A percentile compares a stretch with the other conserved stretches of the same genome.
Evolutionary conservation across 2,329 filamentous ascomycete species (phyloP).

Genomic region (Monosporascus ibericus): DNA sequence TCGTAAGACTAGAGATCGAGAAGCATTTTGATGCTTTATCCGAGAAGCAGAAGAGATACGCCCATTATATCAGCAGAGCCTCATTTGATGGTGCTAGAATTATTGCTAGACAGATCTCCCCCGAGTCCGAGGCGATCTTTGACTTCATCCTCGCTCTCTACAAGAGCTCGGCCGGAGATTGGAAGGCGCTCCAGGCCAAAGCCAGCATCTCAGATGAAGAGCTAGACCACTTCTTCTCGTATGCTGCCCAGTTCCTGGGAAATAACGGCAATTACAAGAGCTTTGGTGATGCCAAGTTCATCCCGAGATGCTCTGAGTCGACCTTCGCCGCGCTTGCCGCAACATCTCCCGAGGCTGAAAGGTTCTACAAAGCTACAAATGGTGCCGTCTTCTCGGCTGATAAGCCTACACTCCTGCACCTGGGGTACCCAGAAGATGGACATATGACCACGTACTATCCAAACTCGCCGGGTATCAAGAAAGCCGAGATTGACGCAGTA

Average conservation of each 20-base stretch:
- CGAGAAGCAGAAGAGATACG: slow-evolving; percentile 79
- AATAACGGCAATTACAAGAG: slow-evolving; percentile 84
- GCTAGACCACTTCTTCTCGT: slow-evolving; percentile 65
- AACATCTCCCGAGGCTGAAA: slow-evolving; percentile 52
- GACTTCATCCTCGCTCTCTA: slow-evolving; percentile 73
- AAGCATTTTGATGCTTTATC: slow-evolving; percentile 80
- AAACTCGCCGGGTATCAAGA: slow-evolving; percentile 65
- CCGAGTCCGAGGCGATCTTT: slow-evolving; percentile 74
- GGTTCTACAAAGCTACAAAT: slow-evolving; percentile 60
- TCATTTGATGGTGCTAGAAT: slow-evolving; percentile 72
- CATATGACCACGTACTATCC: slow-evolving; percentile 82
- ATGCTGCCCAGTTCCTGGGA: slow-evolving; percentile 71
- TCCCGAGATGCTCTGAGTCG: slow-evolving; percentile 62
- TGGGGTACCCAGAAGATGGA: slow-evolving; percentile 68
- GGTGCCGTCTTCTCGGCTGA: slow-evolving; percentile 67
- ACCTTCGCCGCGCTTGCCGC: slow-evolving; percentile 60
- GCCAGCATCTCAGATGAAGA: slow-evolving; percentile 59
- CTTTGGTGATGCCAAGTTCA: slow-evolving; percentile 79
- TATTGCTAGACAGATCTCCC: slow-evolving; percentile 74
- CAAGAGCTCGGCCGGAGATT: slow-evolving; percentile 61
- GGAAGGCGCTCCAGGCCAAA: slow-evolving; percentile 60
- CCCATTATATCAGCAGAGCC: slow-evolving; percentile 81
- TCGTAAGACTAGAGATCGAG: slow-evolving; percentile 84
- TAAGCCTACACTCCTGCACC: slow-evolving; percentile 60
- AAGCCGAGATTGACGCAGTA: slow-evolving; percentile 66